Conservation (phyloP, 2,329 filamentous ascomycete species). For the Verticillium isaacii region DNA sequence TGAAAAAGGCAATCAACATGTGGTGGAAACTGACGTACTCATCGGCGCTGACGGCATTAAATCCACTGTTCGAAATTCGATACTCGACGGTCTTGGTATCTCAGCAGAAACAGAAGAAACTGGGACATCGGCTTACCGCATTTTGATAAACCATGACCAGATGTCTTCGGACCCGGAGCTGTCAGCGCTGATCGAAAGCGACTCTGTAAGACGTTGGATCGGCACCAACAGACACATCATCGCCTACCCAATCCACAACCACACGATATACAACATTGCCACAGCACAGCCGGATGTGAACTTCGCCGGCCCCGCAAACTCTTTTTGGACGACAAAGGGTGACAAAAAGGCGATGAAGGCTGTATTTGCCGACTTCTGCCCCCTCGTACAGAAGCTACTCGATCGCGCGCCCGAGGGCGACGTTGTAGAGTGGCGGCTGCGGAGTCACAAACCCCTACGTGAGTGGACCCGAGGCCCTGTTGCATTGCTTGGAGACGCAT, state of each 20-base stretch:
- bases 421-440: slow-evolving; percentile 62
- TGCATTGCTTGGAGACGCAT: slow-evolving; percentile 58
- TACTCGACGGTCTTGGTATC: slow-evolving; percentile 48
- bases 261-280: slow-evolving; percentile 62
- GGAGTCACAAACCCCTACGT: slow-evolving; percentile 55
- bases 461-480: slow-evolving; percentile 55
- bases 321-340: slow-evolving; percentile 60
- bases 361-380: slow-evolving; percentile 57
- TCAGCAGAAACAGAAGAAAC: slow-evolving; percentile 39
- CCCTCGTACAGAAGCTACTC: slow-evolving; percentile 55
- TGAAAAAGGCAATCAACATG: slow-evolving; percentile 45
- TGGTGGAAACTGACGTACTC: slow-evolving; percentile 43
- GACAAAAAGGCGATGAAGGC: slow-evolving; percentile 56
- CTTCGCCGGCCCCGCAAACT: slow-evolving; percentile 41
- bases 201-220: slow-evolving; percentile 58
- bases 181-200: slow-evolving; percentile 50
- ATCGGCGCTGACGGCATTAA: slow-evolving; percentile 52
- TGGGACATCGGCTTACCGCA: slow-evolving; percentile 48
- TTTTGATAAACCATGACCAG: slow-evolving; percentile 46
- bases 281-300: slow-evolving; percentile 57
- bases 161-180: slow-evolving; percentile 65
- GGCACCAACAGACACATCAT: slow-evolving; percentile 64
- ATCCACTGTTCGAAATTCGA: slow-evolving; percentile 37
- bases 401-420: slow-evolving; percentile 57
- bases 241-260: slow-evolving; percentile 59